Evolutionary conservation across 352 stramenopile genomes (phyloP), one percentile per base, ranked within the genome.

Genomic region (Phytophthora parvispora): DNA sequence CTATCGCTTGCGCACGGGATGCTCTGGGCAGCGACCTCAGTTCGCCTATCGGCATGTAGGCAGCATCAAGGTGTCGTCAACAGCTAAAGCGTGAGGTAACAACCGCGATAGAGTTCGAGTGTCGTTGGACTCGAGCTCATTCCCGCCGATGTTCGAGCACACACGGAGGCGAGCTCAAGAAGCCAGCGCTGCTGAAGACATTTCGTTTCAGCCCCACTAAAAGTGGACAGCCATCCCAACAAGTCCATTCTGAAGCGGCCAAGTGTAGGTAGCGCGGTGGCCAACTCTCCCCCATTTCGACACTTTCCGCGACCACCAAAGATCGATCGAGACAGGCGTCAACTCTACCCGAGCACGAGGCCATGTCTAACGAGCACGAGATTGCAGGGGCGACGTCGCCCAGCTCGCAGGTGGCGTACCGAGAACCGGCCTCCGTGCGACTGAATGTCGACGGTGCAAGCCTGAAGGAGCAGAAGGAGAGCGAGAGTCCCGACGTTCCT

Each of bases 341-440:
- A 52, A 20, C n/a, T 42, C 36, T 16, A 42, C 13, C 3, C 13
- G 38, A 45, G 38, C 6, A 13, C 31, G 31, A 38, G 31, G 31
- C 31, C 31, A 45, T 45, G 38, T 22, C 45, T 13, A 60, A 64
- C 15, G 43, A 67, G n/a, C 29, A 52, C 29, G 29, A 72, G 27
- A 45, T 42, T 36, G 65, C 52, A 32, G 52, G 60, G 13, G 36
- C 43, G 13, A 62, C 64, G 18, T 74, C 69, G 31, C 58, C 63
- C n/a, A 42, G 3, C 27, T 36, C 31, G 0, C 61, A 72, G 13
- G 28, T 48, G 13, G 28, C 34, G 32, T 77, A 74, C 47, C 25
- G 20, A 15, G 58, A 69, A 45, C 34, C 25, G 24, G 60, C 53
- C 36, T 69, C 52, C 52, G 58, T 73, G 64, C 53, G 42, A 65